Percentiles rank a stretch among this genome's conserved stretches.
Evolutionary conservation across 139 green algal species (phyloP).

Genomic region (Raphidocelis subcapitata): DNA sequence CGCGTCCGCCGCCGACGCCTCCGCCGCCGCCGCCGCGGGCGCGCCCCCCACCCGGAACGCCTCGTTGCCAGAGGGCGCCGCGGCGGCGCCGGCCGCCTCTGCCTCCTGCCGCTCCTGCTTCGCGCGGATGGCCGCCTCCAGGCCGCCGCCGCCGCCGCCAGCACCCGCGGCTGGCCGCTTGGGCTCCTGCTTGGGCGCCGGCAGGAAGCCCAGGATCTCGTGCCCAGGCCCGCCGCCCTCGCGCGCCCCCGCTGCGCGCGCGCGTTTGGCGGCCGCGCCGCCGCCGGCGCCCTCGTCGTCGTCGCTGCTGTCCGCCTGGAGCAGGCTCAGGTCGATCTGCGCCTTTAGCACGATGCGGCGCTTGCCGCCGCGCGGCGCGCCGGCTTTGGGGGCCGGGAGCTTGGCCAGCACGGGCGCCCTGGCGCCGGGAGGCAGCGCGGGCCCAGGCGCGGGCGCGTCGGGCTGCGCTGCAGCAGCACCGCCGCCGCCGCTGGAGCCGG

Average conservation of each 20-base stretch:
- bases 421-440: not conserved
- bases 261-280: constrained; percentile 23
- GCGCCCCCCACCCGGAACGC: constrained; percentile 22
- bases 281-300: constrained; percentile 32
- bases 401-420: not conserved
- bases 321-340: constrained; percentile 35
- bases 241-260: not conserved
- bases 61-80: constrained; percentile 15
- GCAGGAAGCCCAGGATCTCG: constrained; percentile 55
- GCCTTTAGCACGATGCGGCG: constrained; percentile 35
- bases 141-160: constrained; percentile 6
- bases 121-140: not conserved
- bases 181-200: constrained; percentile 52
- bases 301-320: constrained; percentile 30
- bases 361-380: not conserved
- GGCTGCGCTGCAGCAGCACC: not conserved
- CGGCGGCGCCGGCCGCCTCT: not conserved
- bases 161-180: not conserved
- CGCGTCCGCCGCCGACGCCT: not conserved
- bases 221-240: constrained; percentile 11
- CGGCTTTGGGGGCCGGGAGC: constrained; percentile 13
- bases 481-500: not conserved
- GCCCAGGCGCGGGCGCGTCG: not conserved
- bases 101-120: not conserved
- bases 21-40: not conserved